A percentile compares a stretch with the other conserved stretches of the same genome.
Evolutionary conservation across 441 rosid species (phyloP).

Genomic region (Corymbia citriodora): DNA sequence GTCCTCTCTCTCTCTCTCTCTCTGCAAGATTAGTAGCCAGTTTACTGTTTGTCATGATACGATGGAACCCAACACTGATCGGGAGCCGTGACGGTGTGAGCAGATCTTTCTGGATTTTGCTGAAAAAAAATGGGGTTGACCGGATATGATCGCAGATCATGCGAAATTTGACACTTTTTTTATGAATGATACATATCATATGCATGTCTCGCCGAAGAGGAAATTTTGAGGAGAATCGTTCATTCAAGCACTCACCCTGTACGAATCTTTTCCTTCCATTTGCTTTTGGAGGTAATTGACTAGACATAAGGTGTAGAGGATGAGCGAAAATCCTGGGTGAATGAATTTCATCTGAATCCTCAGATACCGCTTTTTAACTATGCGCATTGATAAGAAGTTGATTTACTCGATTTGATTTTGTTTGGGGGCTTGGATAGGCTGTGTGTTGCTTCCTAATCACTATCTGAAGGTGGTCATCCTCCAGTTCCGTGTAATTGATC

Average conservation of each 20-base stretch:
- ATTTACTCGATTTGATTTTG: not conserved
- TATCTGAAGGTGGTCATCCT: not conserved
- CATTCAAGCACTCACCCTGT: not conserved
- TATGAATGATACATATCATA: not conserved
- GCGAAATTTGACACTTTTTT: not conserved
- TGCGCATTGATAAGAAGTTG: not conserved
- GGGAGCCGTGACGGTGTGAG: not conserved
- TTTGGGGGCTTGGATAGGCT: not conserved
- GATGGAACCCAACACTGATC: not conserved
- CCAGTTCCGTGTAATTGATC: not conserved
- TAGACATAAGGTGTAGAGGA: not conserved
- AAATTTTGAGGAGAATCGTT: not conserved
- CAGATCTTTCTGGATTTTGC: not conserved
- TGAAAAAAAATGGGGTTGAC: not conserved
- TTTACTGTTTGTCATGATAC: not conserved
- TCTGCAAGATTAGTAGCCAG: not conserved
- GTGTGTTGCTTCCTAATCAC: not conserved
- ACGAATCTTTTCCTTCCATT: not conserved
- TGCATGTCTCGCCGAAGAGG: not conserved
- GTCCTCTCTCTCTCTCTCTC: slow-evolving; percentile 9
- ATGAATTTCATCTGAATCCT: not conserved
- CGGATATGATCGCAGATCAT: not conserved
- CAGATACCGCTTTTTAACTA: not conserved
- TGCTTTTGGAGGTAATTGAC: not conserved
- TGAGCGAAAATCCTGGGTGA: not conserved